Evolutionary conservation across 2,329 filamentous ascomycete species (phyloP).

Genomic region (Neopestalotiopsis rosae): DNA sequence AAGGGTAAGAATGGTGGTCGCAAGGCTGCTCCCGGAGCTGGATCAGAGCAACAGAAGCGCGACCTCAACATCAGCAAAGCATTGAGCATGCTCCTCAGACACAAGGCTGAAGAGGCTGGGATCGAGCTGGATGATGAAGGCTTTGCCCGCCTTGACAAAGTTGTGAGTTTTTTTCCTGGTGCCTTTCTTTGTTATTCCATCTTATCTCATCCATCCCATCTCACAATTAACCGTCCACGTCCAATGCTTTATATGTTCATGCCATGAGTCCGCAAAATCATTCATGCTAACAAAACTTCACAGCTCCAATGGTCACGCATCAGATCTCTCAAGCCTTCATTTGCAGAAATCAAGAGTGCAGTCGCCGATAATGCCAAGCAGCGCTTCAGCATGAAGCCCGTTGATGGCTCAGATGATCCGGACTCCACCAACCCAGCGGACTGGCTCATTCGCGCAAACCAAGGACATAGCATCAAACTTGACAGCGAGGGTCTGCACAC

Average conservation of each 20-base stretch:
- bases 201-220: not conserved
- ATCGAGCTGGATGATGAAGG: slow-evolving; percentile 64
- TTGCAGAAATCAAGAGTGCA: slow-evolving; percentile 72
- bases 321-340: slow-evolving; percentile 72
- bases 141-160: slow-evolving; percentile 61
- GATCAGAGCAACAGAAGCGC: slow-evolving; percentile 41
- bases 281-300: slow-evolving; percentile 11
- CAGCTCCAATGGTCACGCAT: slow-evolving; percentile 64
- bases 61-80: slow-evolving; percentile 58
- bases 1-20: slow-evolving; percentile 7
- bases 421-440: slow-evolving; percentile 57
- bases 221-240: too few relatives aligned
- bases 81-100: slow-evolving; percentile 58
- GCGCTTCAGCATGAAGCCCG: slow-evolving; percentile 79
- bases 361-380: slow-evolving; percentile 87
- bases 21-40: slow-evolving; percentile 31
- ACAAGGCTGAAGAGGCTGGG: slow-evolving; percentile 62
- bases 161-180: slow-evolving; percentile 51
- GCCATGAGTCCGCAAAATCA: not conserved
- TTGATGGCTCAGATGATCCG: slow-evolving; percentile 33
- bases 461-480: slow-evolving; percentile 85
- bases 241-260: too few relatives aligned
- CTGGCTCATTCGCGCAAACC: slow-evolving; percentile 92
- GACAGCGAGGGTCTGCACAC: slow-evolving; percentile 74
- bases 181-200: slow-evolving; percentile 13